These are phyloP conservation scores for Polymyxa betae DNA, from an alignment of 208 protist genomes.

Conservation along the genomic window DNA sequence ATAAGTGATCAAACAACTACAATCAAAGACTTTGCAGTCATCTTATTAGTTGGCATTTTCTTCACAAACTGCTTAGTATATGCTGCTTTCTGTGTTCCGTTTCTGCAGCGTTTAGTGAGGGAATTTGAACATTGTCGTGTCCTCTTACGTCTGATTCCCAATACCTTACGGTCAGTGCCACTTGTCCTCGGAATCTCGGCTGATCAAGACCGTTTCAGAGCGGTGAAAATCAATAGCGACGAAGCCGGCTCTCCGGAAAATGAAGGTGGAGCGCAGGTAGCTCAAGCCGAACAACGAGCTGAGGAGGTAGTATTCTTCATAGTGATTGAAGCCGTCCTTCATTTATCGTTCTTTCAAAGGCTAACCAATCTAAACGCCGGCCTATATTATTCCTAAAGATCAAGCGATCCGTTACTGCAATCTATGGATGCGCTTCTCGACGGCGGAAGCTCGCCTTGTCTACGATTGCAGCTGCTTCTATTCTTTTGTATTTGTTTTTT, in stretches of 20 bases:
- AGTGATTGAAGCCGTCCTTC: too few relatives aligned
- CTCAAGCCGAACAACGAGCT: neutral
- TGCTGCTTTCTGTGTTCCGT: neutral
- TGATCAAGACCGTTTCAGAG: neutral
- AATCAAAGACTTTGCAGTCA: too few relatives aligned
- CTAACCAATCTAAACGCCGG: too few relatives aligned
- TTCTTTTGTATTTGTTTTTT: too few relatives aligned
- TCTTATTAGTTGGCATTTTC: neutral
- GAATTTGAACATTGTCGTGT: neutral
- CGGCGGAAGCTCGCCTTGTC: too few relatives aligned
- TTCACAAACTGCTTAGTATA: neutral
- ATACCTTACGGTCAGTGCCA: neutral
- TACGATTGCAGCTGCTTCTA: too few relatives aligned
- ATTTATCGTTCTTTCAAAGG: too few relatives aligned
- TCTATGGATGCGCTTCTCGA: neutral
- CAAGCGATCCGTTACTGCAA: neutral
- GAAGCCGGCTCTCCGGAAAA: neutral
- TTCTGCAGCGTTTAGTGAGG: neutral
- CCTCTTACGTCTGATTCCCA: neutral
- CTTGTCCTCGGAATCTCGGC: neutral
- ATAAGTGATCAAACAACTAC: too few relatives aligned
- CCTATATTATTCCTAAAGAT: neutral
- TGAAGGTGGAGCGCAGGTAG: neutral
- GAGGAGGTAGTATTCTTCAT: too few relatives aligned
- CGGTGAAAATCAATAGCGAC: too few relatives aligned